Evolutionary conservation across 148 eudicot genomes (phyloP), one percentile per base, ranked within the genome.

Genomic region (Rhododendron molle): DNA sequence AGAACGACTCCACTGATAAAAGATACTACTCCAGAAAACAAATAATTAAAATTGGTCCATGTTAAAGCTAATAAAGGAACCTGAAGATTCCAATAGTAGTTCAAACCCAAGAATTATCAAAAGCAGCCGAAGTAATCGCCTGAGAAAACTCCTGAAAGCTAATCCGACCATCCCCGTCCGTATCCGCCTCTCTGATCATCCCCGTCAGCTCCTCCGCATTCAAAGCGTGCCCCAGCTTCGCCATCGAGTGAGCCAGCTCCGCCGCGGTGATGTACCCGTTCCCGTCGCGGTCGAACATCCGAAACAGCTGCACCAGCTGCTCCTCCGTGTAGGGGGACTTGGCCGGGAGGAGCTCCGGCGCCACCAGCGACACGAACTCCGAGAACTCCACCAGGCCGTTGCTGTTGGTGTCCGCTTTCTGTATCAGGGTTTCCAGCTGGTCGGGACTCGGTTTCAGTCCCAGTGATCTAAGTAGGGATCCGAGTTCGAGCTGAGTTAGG

Each of bases 191-290:
- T 80, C 78, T 87, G 65, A 93, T 93, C 96, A 93, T 93, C 83
- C 92, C 96, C 0, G 96, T 93, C 46, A 93, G 83, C 90, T 93
- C 96, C 87, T 92, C 93, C 6, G 92, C 92, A 1, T 93, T 93
- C 88, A 93, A 78, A 1, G 96, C 94, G 71, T 93, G 96, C 7
- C 96, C 96, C 1, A 93, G 91, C 86, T 87, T 88, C 0, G 94
- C 96, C 96, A 93, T 93, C 11, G 96, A 93, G 62, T 92, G 94
- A 3, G 94, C 96, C 89, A 93, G 80, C 89, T 93, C 96, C 0
- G 93, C 93, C 40, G 94, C 96, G 1, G 96, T 93, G 2, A 93
- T 92, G 52, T 77, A 91, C 7, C 96, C 96, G 38, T 93, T 90
- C 12, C 96, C 96, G 44, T 93, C 96, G 13, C 94, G 83, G 76